Conservation (phyloP, 257 asterid genomes). For the Fraxinus excelsior region DNA sequence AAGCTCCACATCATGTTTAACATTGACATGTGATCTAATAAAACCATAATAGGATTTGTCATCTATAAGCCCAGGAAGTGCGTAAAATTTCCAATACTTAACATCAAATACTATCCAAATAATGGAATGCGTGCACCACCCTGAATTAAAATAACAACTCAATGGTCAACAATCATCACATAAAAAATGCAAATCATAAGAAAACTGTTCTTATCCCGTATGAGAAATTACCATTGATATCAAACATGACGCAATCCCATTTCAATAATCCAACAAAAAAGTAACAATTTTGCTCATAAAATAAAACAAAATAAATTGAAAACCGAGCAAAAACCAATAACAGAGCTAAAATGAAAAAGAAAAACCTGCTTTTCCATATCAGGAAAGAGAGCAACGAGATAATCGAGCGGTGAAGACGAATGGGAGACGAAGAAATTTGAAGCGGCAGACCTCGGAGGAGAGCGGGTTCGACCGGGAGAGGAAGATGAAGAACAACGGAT, state of each 20-base stretch:
- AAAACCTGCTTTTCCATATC: constrained; percentile 58
- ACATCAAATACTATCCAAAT: neutral
- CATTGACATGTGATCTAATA: neutral
- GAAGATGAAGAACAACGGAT: constrained; percentile 51
- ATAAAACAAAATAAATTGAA: neutral
- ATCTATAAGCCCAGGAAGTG: neutral
- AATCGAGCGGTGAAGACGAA: constrained; percentile 34
- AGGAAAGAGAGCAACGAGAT: constrained; percentile 44
- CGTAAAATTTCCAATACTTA: neutral
- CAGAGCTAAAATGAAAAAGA: neutral
- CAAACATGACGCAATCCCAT: neutral
- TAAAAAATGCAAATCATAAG: neutral
- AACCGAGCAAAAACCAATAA: neutral
- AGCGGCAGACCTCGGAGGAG: constrained; percentile 38
- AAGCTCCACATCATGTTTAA: neutral
- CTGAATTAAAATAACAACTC: neutral
- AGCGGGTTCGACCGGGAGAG: constrained; percentile 18
- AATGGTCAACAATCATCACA: neutral
- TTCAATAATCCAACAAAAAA: neutral
- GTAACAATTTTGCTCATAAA: neutral
- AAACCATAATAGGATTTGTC: neutral
- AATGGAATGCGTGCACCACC: neutral
- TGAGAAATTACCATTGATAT: neutral
- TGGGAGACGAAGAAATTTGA: constrained; percentile 15
- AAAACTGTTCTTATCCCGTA: neutral